Conservation (phyloP, 192 early-diverging fungal genomes). For the Coemansia sp. region DNA sequence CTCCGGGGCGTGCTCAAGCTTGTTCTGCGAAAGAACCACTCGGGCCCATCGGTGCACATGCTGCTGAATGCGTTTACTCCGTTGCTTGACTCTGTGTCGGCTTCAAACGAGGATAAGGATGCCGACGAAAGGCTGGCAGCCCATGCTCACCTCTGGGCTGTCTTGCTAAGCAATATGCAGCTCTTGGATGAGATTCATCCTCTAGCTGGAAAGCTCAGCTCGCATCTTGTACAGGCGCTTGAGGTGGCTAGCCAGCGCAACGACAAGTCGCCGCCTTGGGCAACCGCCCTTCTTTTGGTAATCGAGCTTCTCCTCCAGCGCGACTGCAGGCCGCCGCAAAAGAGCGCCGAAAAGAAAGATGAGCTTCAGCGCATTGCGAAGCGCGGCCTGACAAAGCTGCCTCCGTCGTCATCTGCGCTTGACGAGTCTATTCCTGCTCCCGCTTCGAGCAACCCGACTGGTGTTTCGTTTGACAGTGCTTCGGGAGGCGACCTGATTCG, state of each 20-base stretch:
- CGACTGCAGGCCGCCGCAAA: constrained; percentile 31
- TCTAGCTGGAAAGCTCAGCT: constrained; percentile 10
- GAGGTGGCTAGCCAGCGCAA: constrained; percentile 31
- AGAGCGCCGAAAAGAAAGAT: constrained; percentile 27
- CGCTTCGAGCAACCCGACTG: not conserved
- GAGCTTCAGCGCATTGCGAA: constrained; percentile 42
- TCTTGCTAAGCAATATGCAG: constrained; percentile 34
- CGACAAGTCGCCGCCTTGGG: constrained; percentile 33
- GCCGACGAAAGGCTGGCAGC: constrained; percentile 40
- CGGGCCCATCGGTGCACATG: constrained; percentile 19
- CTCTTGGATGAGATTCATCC: constrained; percentile 44
- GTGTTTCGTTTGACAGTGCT: constrained; percentile 1
- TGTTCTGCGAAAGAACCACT: constrained; percentile 39
- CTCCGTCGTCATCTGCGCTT: constrained; percentile 31
- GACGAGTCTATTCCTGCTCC: constrained; percentile 10
- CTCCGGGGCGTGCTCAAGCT: constrained; percentile 42
- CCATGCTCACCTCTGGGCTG: constrained; percentile 49
- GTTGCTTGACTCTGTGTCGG: constrained; percentile 22
- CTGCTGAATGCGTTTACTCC: constrained; percentile 39
- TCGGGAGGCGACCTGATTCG: constrained; percentile 11
- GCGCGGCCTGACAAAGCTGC: constrained; percentile 47
- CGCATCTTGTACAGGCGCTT: constrained; percentile 33
- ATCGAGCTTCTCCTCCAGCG: constrained; percentile 46
- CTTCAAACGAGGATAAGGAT: not conserved
- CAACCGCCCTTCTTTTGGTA: constrained; percentile 41